These are phyloP conservation scores for Cyberlindnera subsufficiens DNA, from an alignment of 805 yeast species.

Conservation along the genomic window DNA sequence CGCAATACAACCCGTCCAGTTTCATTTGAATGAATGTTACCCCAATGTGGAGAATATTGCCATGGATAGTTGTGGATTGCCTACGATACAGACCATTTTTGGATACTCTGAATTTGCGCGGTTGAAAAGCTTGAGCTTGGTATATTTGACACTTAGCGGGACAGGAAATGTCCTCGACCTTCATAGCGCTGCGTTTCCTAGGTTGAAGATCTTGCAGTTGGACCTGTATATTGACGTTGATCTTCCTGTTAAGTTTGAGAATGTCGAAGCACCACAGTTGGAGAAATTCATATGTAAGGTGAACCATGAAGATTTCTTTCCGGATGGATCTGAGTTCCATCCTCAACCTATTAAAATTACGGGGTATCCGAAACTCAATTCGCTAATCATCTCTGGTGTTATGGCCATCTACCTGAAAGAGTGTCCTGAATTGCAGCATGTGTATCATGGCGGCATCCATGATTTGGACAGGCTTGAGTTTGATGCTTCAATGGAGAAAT, in stretches of 20 bases:
- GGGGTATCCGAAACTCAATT: neutral
- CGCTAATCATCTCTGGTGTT: conserved; percentile 3
- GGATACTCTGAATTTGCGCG: neutral
- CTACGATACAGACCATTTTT: neutral
- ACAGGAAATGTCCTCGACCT: neutral
- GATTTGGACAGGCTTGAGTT: conserved; percentile 8
- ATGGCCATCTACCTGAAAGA: conserved; percentile 1
- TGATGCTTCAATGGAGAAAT: conserved; percentile 5
- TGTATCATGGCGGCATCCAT: conserved; percentile 10
- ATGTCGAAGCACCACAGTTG: conserved; percentile 2
- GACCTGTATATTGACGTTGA: neutral
- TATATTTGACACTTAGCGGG: neutral
- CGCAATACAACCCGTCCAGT: neutral
- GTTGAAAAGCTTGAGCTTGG: conserved; percentile 1
- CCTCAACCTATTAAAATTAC: conserved; percentile 2
- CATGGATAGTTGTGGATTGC: conserved; percentile 1
- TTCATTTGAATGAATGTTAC: neutral
- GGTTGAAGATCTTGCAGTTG: conserved; percentile 1
- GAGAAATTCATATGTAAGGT: conserved; percentile 2
- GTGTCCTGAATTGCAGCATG: conserved; percentile 2
- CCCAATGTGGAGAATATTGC: conserved; percentile 4
- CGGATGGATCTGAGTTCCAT: neutral
- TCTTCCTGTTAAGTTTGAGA: neutral
- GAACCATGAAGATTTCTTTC: neutral
- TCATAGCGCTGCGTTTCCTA: conserved; percentile 2